Evolutionary conservation across 2,329 filamentous ascomycete genomes (phyloP), one percentile per base, ranked within the genome.

Genomic region (Ophiostoma fasciatum): DNA sequence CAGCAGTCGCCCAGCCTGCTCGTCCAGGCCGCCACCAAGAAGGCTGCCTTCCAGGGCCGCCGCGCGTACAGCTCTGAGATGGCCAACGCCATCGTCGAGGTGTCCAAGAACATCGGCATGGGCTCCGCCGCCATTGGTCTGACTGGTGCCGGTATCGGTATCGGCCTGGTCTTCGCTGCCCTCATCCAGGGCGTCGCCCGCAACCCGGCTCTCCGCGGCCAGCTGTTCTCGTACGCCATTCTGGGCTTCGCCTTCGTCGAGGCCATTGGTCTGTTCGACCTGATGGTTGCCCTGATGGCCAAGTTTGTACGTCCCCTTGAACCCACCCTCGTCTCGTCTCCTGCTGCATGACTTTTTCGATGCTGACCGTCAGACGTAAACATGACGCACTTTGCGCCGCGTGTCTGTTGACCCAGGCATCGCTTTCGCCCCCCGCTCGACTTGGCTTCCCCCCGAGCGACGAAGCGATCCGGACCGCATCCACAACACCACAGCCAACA

Each of bases 121-220:
- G 81, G 81, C 65, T 70, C 77, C 53, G 83, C 83, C 57, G 83
- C 83, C 69, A 85, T 92, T 59, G 83, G 83, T 80, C 80, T 92
- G 57, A 82, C 80, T 60, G 80, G 80, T 79, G 80, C 82, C 59
- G 81, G 82, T 84, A 83, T 90, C 64, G 83, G 83, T 82, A 92
- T 90, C 66, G 83, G 83, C 73, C 77, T 88, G 60, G 83, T 92
- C 60, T 92, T 92, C 76, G 82, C 80, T 60, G 78, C 82, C 57
- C 82, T 92, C 61, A 73, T 92, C 59, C 78, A 82, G 66, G 77
- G 77, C 68, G 82, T 90, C 62, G 82, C 83, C 71, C 82, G 83
- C 71, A 93, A 93, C 82, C 83, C 83, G 58, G 81, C 80, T 59
- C 82, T 92, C 69, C 80, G 82, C 70, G 83, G 82, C 62, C 84